A percentile compares a stretch with the other conserved stretches of the same genome.
phyloP scores from a whole-genome alignment of 1,139 yeast species.

The Protomyces macrosporus region DNA sequence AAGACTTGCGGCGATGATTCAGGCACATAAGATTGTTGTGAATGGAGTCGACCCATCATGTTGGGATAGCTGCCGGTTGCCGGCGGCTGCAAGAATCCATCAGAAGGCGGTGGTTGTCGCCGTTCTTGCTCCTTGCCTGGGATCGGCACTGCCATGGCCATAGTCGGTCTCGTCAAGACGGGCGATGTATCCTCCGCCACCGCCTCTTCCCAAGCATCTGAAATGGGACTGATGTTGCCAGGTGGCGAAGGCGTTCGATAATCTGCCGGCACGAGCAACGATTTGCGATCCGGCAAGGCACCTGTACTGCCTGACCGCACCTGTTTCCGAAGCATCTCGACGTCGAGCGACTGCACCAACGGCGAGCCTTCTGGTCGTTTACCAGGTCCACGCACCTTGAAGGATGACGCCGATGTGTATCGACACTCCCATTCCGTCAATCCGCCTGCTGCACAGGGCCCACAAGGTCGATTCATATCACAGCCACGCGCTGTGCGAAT shows the following conservation, averaged over 20 bases:
- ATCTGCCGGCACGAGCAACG: conserved; percentile 9
- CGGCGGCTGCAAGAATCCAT: background rate
- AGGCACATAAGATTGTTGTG: conserved; percentile 20
- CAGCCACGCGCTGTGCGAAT: conserved; percentile 24
- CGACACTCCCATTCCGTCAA: conserved; percentile 22
- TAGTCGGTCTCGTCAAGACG: background rate
- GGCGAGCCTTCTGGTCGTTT: conserved; percentile 5
- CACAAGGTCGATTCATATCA: conserved; percentile 15
- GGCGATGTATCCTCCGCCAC: conserved; percentile 5
- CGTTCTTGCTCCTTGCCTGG: conserved; percentile 6
- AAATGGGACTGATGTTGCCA: conserved; percentile 9
- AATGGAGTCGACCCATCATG: conserved; percentile 9
- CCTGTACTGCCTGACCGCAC: conserved; percentile 7
- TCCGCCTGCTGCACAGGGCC: conserved; percentile 19
- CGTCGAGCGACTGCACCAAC: background rate
- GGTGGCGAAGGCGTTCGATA: conserved; percentile 22
- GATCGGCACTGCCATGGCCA: conserved; percentile 12
- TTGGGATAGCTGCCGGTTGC: conserved; percentile 3
- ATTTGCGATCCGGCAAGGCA: background rate
- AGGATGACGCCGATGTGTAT: conserved; percentile 20
- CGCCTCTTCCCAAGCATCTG: conserved; percentile 3
- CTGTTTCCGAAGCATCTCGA: conserved; percentile 2
- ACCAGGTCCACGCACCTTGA: conserved; percentile 25
- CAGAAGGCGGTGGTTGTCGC: no score
- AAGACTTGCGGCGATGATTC: conserved; percentile 15